phyloP scores from a whole-genome alignment of 805 yeast species.

The Cyberlindnera amylophila region DNA sequence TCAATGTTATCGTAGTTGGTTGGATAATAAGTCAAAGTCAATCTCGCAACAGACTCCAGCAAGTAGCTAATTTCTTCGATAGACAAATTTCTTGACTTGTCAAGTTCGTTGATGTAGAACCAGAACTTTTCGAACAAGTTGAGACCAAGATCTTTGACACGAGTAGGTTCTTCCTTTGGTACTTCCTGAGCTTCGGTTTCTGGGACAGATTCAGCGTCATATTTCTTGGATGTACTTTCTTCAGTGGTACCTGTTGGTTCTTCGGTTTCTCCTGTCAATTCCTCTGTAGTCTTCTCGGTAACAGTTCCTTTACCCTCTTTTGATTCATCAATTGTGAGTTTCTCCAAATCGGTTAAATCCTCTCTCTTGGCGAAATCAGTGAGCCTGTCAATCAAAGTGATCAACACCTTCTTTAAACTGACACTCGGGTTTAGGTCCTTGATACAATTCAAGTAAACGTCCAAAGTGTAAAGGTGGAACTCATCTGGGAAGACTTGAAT shows the following conservation, averaged over 20 bases:
- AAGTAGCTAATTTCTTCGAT: conserved; percentile 61
- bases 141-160: conserved; percentile 4
- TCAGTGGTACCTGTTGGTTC: not conserved
- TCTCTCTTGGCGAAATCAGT: conserved; percentile 48
- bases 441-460: conserved; percentile 60
- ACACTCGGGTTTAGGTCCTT: conserved; percentile 66
- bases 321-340: conserved; percentile 21
- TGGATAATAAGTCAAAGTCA: conserved; percentile 67
- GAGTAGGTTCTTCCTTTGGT: conserved; percentile 10
- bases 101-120: conserved; percentile 54
- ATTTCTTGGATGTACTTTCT: not conserved
- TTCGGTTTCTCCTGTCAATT: conserved; percentile 6
- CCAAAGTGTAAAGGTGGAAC: conserved; percentile 75
- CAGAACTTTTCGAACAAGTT: conserved; percentile 63
- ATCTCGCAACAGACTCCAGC: conserved; percentile 58
- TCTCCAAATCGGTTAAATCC: conserved; percentile 22
- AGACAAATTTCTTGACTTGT: conserved; percentile 56
- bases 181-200: not conserved
- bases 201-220: too few relatives aligned
- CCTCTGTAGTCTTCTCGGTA: conserved; percentile 9
- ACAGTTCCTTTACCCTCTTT: conserved; percentile 6
- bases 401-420: conserved; percentile 60
- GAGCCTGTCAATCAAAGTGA: conserved; percentile 70
- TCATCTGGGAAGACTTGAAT: conserved; percentile 94
- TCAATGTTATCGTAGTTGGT: conserved; percentile 57